Base-by-base conservation (phyloP, 1,139 yeast species). In the Pichia sp. region DNA sequence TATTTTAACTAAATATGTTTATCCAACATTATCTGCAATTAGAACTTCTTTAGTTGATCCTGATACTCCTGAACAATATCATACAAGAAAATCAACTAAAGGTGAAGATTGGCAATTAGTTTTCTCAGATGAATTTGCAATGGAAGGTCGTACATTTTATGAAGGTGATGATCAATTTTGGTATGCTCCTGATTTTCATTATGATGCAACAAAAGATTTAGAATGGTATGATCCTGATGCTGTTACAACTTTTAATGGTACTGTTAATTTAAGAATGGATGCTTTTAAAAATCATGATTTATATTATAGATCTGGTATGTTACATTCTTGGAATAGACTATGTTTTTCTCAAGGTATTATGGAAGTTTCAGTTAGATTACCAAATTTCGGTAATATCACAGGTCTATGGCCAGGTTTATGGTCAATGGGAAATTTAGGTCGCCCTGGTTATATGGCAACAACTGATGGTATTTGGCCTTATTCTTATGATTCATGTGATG, bases 151-250 rank as follows among this genome's bases (percentile, higher is more conserved):
- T 54, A 75, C 81, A 6, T 77, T 77, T 47, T 77, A 76, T 49
- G 76, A 70, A 16, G 80, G 79, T 38, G 80, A 76, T 56, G 82
- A 76, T 56, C 83, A 76, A 57, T 77, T 76, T 54, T 77, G 77
- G 66, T 65, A 70, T 33, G 80, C 78, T 9, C 74, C 73, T 7
- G 77, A 76, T 56, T 50, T 76, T 27, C 69, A 76, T 54, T 77
- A 77, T 57, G 80, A 66, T 53, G 81, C 80, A 11, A 77, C 83
- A 16, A 59, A 64, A 39, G 83, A 76, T 66, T 68, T 77, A 51
- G 83, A 77, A 59, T 77, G 82, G 81, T 77, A 76, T 56, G 79
- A 73, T 50, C 83, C 83, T 2, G 83, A 77, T 59, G 81, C 81
- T 3, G 70, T 65, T 2, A 62, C 72, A 19, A 77, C 83, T 1